Evolutionary conservation across 441 rosid genomes (phyloP).

Genomic region (Pelargonium citronellum): DNA sequence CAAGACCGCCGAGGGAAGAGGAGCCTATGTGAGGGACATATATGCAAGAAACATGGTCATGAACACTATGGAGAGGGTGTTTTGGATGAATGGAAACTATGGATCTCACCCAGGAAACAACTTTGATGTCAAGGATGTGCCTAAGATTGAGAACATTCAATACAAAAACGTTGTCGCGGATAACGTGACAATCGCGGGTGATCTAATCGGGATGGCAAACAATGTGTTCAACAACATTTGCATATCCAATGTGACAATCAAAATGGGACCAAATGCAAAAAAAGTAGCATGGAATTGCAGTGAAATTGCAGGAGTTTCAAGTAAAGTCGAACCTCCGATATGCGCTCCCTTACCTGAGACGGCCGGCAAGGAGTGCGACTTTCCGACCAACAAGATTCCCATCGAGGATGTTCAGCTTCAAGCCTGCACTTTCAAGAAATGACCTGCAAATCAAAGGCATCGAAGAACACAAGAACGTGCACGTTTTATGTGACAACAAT

Average conservation of each 20-base stretch:
- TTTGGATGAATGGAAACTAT: neutral
- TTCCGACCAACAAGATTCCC: neutral
- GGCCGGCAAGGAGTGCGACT: neutral
- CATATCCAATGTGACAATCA: neutral
- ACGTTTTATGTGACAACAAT: no score
- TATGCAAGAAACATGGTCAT: neutral
- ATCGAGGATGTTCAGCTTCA: neutral
- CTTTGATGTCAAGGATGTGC: neutral
- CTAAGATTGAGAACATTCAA: neutral
- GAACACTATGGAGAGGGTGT: neutral
- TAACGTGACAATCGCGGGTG: neutral
- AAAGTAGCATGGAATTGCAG: neutral
- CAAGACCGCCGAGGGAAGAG: neutral
- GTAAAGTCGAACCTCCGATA: neutral
- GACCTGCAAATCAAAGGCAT: neutral
- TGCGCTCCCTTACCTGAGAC: neutral
- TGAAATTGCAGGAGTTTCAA: neutral
- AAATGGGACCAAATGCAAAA: neutral
- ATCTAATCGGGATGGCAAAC: neutral
- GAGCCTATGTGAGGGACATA: neutral
- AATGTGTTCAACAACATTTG: neutral
- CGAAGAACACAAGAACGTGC: no score
- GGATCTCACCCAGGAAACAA: conserved; percentile 5
- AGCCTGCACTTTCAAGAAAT: neutral
- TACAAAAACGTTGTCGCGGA: neutral